Conservation (phyloP, 345 rosid genomes). For the Psidium friedrichsthalianum region DNA sequence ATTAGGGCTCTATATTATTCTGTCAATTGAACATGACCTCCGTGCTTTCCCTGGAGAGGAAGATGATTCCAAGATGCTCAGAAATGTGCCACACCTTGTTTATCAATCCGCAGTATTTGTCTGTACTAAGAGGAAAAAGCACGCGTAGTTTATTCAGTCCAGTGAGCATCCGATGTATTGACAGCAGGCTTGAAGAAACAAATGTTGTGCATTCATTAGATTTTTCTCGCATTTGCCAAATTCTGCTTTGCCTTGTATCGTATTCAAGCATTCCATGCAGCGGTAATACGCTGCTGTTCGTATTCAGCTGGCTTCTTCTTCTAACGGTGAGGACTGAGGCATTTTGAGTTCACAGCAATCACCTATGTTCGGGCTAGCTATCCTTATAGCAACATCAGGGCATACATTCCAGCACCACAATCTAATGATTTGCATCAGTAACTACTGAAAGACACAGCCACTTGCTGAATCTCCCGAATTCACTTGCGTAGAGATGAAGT, state of each 20-base stretch:
- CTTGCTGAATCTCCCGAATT: too few relatives aligned
- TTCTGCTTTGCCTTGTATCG: background rate
- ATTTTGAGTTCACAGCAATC: too few relatives aligned
- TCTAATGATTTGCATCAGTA: too few relatives aligned
- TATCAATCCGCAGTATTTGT: background rate
- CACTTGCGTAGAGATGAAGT: background rate
- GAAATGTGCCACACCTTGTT: background rate
- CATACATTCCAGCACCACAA: too few relatives aligned
- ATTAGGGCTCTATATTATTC: background rate
- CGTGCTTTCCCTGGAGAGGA: conserved; percentile 5
- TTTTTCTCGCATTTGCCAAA: background rate
- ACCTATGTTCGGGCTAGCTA: too few relatives aligned
- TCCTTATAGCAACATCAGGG: too few relatives aligned
- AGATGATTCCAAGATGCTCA: background rate
- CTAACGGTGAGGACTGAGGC: too few relatives aligned
- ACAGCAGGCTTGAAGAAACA: background rate
- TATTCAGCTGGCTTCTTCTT: too few relatives aligned
- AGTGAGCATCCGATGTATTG: background rate
- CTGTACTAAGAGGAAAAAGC: background rate
- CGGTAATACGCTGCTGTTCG: too few relatives aligned
- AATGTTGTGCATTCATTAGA: background rate
- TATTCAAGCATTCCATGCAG: too few relatives aligned
- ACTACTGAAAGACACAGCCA: too few relatives aligned
- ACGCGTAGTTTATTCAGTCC: background rate
- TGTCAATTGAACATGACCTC: background rate